Base-by-base conservation (phyloP, 1,284 basidiomycete genomes). In the Cutaneotrichosporon mucoides region DNA sequence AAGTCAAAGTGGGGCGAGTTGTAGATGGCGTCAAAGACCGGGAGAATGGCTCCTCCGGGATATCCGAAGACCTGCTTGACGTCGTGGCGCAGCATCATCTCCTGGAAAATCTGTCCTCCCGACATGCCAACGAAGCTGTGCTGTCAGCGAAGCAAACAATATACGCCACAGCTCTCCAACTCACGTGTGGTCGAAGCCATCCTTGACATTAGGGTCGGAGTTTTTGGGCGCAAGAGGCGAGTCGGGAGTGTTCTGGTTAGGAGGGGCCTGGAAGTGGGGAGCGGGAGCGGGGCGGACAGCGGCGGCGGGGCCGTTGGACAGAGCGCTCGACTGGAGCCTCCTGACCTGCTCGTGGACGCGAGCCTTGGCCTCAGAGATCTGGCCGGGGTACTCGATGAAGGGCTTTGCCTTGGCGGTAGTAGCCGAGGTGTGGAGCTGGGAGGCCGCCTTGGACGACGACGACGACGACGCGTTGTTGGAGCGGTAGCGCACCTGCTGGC, bases 61-160 rank as follows among this genome's bases (percentile, higher is more conserved):
- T 99, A 99, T 50, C 95, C 95, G 73, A 99, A 99, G 54, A 99
- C 85, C 74, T 98, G 90, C 79, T 95, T 96, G 72, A 99, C 94
- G 60, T 85, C 85, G 78, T 99, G 95, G 56, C 95, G 84, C 60
- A 94, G 87, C 92, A 99, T 97, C 95, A 99, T 98, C 80, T 99
- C 94, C 78, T 99, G 93, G 81, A 99, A 97, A 74, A 99, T 97
- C 78, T 97, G 85, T 41, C 95, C 95, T 38, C 95, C 95, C 15
- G 92, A 91, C 80, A 95, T 86, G 62, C 95, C 95, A 59, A 98
- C 85, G 72, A 99, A 97, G n/a, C 75, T 76, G 55, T n/a, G 7
- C 9, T 5, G 43, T 60, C 53, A 64, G 61, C 42, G 1, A 35
- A 24, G 46, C 34, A 35, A 24, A 24, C 46, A 33, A 48, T 13